phyloP scores from a whole-genome alignment of 2,329 filamentous ascomycete genomes.

The Sarocladiaceae sp. region DNA sequence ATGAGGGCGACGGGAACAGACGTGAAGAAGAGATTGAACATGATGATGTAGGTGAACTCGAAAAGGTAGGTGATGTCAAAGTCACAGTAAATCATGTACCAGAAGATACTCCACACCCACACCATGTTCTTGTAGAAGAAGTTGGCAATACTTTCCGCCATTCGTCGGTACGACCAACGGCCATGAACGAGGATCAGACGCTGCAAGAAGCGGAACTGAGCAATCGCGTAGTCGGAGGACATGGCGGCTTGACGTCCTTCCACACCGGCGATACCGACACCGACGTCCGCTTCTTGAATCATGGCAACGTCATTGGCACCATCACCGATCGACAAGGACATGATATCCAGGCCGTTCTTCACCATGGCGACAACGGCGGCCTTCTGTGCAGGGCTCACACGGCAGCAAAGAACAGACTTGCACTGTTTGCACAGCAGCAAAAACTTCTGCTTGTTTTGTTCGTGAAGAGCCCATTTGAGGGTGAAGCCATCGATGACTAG shows the following conservation, averaged over 20 bases:
- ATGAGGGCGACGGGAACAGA: constrained; percentile 92
- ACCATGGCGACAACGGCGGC: constrained; percentile 96
- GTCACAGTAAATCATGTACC: constrained; percentile 93
- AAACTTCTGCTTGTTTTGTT: constrained; percentile 83
- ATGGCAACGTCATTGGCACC: constrained; percentile 95
- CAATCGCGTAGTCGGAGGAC: constrained; percentile 94
- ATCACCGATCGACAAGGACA: constrained; percentile 90
- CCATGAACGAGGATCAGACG: constrained; percentile 84
- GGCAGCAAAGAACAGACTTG: constrained; percentile 91
- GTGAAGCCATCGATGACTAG: constrained; percentile 94
- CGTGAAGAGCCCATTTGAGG: constrained; percentile 78
- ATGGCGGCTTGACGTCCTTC: constrained; percentile 91
- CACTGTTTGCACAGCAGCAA: constrained; percentile 94
- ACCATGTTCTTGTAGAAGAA: constrained; percentile 99
- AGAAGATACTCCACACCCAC: constrained; percentile 95
- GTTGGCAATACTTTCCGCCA: constrained; percentile 92
- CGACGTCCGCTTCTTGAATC: constrained; percentile 97
- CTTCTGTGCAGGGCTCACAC: constrained; percentile 95
- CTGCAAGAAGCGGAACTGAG: constrained; percentile 84
- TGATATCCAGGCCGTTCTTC: constrained; percentile 88
- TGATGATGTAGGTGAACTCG: constrained; percentile 94
- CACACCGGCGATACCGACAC: constrained; percentile 88
- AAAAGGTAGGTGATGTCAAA: constrained; percentile 96
- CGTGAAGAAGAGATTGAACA: constrained; percentile 96
- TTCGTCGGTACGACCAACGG: constrained; percentile 89